phyloP scores from a whole-genome alignment of 169 alveolate species.

The Miamiensis avidus region DNA sequence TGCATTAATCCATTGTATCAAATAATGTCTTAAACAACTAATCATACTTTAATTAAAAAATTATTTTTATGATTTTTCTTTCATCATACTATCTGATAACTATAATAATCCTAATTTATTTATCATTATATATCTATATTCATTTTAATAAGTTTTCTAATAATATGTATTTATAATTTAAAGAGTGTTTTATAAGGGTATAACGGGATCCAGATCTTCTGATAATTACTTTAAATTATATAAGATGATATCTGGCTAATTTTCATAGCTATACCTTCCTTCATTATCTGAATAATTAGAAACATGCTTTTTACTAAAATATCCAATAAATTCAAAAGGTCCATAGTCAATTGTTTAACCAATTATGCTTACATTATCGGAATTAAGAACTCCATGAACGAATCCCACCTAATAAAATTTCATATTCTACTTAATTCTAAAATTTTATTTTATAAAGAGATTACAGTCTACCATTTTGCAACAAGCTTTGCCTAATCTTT shows the following conservation, averaged over 20 bases:
- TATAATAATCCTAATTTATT: no score
- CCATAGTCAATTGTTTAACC: conserved; percentile 86
- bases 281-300: conserved; percentile 64
- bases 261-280: conserved; percentile 74
- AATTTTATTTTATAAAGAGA: neutral
- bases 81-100: no score
- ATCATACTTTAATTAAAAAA: no score
- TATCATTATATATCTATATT: no score
- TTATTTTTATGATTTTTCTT: no score
- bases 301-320: conserved; percentile 55
- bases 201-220: no score
- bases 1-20: conserved; percentile 17
- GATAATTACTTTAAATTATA: no score
- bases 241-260: no score
- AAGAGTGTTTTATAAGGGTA: no score
- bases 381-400: conserved; percentile 83
- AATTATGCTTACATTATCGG: conserved; percentile 80
- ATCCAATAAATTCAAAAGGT: conserved; percentile 81
- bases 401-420: conserved; percentile 58
- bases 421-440: neutral
- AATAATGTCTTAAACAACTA: conserved; percentile 26
- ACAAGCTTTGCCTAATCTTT: conserved; percentile 63
- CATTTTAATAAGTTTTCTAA: no score
- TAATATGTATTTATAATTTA: no score
- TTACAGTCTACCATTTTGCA: conserved; percentile 75